Evolutionary conservation across 208 protist genomes (phyloP), one percentile per base, ranked within the genome.

Genomic region (Leishmania arabica): DNA sequence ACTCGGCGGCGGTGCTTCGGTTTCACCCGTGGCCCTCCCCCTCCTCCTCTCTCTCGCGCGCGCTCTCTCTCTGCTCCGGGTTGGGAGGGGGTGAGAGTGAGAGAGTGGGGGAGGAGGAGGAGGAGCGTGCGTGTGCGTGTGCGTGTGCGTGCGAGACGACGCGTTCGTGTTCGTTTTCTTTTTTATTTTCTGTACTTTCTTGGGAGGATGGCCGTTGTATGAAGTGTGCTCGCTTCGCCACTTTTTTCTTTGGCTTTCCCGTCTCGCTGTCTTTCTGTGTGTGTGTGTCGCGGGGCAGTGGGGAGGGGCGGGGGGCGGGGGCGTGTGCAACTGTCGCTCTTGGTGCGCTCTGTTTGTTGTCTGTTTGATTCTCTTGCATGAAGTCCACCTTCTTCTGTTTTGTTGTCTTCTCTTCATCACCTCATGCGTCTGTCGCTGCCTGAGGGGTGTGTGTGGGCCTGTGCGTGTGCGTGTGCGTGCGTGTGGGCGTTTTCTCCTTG

Each of bases 281-380:
- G 13, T 53, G 34, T 47, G 17, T 75, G 54, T 62, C 72, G 70
- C 24, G 6, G 24, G 56, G 27, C 24, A 31, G 27, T 62, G 56
- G 56, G 56, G 56, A 11, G 56, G 34, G 34, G 15, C 0, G 15
- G 8, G 49, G 49, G 15, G 2, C 1, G 49, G 1, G 56, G 6
- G 56, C 56, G 5, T 31, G 34, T 64, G 24, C 17, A 3, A 53
- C 49, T 79, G 42, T 45, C 45, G 75, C 65, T 78, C 24, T 65
- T 83, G 47, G n/a, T 62, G 40, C 53, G 21, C n/a, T 76, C 34
- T 65, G 49, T 76, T 66, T 31, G 45, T 47, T 15, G n/a, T 80
- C 58, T 37, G 47, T 27, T 15, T 58, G 21, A 42, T 1, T 51
- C 40, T 54, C 42, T 74, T 34, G 8, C 11, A 27, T 31, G 56